Base-by-base conservation (phyloP, 2,329 filamentous ascomycete genomes). In the Cladosporium sp. region DNA sequence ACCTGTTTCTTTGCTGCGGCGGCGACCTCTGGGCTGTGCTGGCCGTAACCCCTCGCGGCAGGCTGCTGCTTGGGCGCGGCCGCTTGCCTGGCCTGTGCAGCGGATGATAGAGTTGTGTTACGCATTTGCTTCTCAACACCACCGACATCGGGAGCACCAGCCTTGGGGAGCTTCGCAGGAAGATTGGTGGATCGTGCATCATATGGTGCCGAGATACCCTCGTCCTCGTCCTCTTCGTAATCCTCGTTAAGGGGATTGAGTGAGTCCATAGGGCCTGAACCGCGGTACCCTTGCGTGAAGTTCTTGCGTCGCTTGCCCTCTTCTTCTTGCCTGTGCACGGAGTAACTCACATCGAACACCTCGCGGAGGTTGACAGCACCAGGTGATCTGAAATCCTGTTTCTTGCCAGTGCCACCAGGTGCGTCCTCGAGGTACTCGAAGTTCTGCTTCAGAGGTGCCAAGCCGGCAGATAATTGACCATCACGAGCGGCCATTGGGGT, bases 331-430 rank as follows among this genome's bases (percentile, higher is more conserved):
- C 94, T 83, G 72, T 97, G 94, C 8, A 99, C 94, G 8, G 94
- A 93, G 69, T 99, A 99, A n/a, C 91, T 88, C 51, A 99, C 93
- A 69, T 99, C 94, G 66, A 99, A 99, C 2, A 97, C 92, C 74
- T 99, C 94, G 60, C 94, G 90, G 12, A 99, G 80, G 72, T 97
- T 97, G 75, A 99, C 88, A 2, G 91, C 92, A 52, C 92, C 94
- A 0, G 94, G 94, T 0, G 92, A 97, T 59, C 94, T 86, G 86
- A 97, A 99, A 73, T 99, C 94, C 76, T 88, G 86, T 4, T 30
- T 28, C 17, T 90, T 86, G 47, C 47, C 47, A 30, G 9, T 22
- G 25, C 22, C 43, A 9, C 43, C 43, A 4, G 84, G 84, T 11
- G 83, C 82, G 61, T 87, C 82, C 17, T 81, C 74, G n/a, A 84